phyloP scores from a whole-genome alignment of 441 rosid genomes.

The Melastoma candidum region DNA sequence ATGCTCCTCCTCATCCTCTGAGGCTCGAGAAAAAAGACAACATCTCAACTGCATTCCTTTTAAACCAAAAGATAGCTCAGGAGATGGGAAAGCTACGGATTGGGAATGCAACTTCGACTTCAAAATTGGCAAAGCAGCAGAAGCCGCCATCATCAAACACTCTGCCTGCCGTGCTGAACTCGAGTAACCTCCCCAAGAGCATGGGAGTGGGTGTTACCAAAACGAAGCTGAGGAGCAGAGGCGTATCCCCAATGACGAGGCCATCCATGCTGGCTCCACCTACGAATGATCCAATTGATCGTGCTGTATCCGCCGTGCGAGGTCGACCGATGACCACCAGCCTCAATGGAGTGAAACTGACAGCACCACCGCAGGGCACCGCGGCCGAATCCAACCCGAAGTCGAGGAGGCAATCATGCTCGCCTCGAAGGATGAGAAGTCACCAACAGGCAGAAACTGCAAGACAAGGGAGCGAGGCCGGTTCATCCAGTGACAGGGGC shows the following conservation, averaged over 20 bases:
- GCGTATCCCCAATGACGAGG: conserved; percentile 24
- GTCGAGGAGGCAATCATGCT: conserved; percentile 33
- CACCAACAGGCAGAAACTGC: conserved; percentile 25
- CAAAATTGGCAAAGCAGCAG: background rate
- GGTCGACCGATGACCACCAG: conserved; percentile 18
- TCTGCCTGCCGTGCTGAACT: conserved; percentile 2
- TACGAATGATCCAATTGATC: conserved; percentile 27
- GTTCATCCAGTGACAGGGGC: conserved; percentile 7
- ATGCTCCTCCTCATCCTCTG: background rate
- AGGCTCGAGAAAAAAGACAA: conserved; percentile 10
- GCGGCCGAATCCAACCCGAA: conserved; percentile 1
- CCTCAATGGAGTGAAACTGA: background rate
- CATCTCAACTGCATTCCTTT: background rate
- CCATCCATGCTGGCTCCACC: conserved; percentile 23
- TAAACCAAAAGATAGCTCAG: conserved; percentile 13
- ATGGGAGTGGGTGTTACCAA: conserved; percentile 2
- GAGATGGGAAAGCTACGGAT: background rate
- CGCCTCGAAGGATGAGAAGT: conserved; percentile 21
- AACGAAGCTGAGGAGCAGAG: conserved; percentile 20
- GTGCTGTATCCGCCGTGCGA: conserved; percentile 29
- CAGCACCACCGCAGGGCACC: background rate
- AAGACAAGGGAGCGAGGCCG: conserved; percentile 10
- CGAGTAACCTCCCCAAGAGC: conserved; percentile 10
- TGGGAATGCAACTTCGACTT: conserved; percentile 1
- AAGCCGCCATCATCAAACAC: conserved; percentile 4